Base-by-base conservation (phyloP, 2,329 filamentous ascomycete species). In the Elsinoe arachidis region DNA sequence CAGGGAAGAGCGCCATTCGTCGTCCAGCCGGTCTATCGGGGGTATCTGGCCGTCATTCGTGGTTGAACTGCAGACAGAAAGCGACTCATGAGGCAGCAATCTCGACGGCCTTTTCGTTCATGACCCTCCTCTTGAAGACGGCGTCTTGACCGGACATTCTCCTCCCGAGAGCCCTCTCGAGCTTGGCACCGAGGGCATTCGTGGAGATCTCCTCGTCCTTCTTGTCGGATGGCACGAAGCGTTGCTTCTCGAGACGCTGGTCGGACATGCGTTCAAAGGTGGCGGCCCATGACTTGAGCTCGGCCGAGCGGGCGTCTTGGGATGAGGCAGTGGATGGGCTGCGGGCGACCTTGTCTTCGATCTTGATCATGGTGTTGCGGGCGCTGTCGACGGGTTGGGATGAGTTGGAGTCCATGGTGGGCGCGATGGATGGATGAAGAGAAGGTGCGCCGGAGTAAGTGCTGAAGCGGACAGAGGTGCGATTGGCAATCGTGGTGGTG, bases 91-190 rank as follows among this genome's bases (percentile, higher is more conserved):
- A 51, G 46, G 46, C 46, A 30, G 51, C 57, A 17, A 49, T 49
- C 26, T 52, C 55, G 19, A 39, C 54, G 61, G 64, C 58, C 63
- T 76, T 75, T 64, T 73, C 74, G 44, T 64, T 69, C 59, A 73
- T 58, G 30, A 62, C 56, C 56, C 74, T 74, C 30, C 75, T 81
- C 62, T 86, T 83, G 79, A 93, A 91, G 71, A 88, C 85, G 63
- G 91, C 91, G 67, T 96, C 91, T 73, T 96, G 91, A 64, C 87
- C 76, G 26, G 82, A 86, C 90, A 96, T 93, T 67, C 91, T 83
- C 63, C 90, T 81, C 64, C 86, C 86, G 57, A 96, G 82, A 19
- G 91, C 90, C 60, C 91, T 84, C 70, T 96, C 90, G 39, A 96
- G 82, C 76, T 96, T 96, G 60, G 90, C 90, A 49, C 90, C 88